phyloP scores from a whole-genome alignment of 1,284 basidiomycete species.

The Microbotryum lychnidis-dioicae region DNA sequence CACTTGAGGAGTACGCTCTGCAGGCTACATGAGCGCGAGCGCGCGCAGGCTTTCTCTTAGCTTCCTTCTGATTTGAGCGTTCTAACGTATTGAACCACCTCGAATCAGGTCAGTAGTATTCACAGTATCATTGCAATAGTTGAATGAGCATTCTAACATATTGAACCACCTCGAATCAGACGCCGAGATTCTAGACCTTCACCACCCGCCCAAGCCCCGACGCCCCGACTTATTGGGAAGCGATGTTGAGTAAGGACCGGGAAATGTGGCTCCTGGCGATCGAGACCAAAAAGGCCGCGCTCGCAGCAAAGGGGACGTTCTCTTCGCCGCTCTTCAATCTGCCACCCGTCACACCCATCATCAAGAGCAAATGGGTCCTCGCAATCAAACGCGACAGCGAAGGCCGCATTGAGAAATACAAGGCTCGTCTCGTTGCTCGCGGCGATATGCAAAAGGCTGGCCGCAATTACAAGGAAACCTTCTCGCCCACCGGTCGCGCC shows the following conservation, averaged over 20 bases:
- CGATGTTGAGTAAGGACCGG: constrained; percentile 4
- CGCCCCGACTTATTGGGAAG: constrained; percentile 1
- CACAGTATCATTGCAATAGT: no score
- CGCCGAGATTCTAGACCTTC: no score
- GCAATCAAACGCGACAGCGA: constrained; percentile 22
- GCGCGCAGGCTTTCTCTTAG: no score
- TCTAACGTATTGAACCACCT: no score
- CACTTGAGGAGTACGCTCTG: no score
- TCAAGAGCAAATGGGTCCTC: constrained; percentile 15
- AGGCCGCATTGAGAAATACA: constrained; percentile 37
- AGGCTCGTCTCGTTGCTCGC: constrained; percentile 35
- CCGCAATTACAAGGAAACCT: constrained; percentile 44
- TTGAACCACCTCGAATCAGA: no score
- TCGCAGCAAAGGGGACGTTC: constrained; percentile 9
- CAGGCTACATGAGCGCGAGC: no score
- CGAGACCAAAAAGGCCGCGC: constrained; percentile 5
- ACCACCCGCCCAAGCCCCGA: not conserved
- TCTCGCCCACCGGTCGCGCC: constrained; percentile 44
- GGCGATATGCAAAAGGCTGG: constrained; percentile 40
- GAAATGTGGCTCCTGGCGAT: constrained; percentile 6
- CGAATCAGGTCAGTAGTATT: no score
- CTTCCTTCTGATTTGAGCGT: no score
- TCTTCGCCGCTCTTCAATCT: constrained; percentile 4
- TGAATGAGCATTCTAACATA: no score
- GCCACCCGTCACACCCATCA: not conserved